A percentile compares a stretch with the other conserved stretches of the same genome.
Conservation (phyloP, 768 basidiomycete genomes). For the Tricholoma saponaceum region DNA sequence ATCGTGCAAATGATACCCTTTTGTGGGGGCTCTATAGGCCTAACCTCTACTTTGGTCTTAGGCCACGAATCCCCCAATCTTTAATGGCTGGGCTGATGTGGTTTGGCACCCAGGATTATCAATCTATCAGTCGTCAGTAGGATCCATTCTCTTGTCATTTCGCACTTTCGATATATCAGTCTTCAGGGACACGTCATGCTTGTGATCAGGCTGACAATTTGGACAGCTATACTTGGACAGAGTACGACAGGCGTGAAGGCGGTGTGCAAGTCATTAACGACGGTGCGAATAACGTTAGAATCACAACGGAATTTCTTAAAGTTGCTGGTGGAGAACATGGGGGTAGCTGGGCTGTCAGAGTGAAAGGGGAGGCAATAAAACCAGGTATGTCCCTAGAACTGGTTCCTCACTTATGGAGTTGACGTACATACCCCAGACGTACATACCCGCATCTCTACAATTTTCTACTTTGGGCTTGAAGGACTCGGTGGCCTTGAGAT, state of each 20-base stretch:
- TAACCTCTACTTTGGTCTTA: constrained; percentile 91
- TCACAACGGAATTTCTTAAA: constrained; percentile 85
- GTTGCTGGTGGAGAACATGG: constrained; percentile 78
- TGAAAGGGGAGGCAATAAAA: constrained; percentile 77
- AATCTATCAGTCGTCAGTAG: constrained; percentile 61
- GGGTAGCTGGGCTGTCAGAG: constrained; percentile 85
- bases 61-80: constrained; percentile 83
- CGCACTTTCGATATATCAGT: constrained; percentile 6
- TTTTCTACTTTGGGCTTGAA: constrained; percentile 88
- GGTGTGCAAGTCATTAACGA: constrained; percentile 85
- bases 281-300: constrained; percentile 74
- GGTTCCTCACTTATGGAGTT: not conserved
- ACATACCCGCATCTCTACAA: constrained; percentile 65
- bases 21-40: constrained; percentile 89
- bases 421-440: constrained; percentile 22
- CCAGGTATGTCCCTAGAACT: constrained; percentile 38
- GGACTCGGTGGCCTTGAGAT: constrained; percentile 81
- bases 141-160: constrained; percentile 4
- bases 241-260: constrained; percentile 82
- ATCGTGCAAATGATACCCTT: constrained; percentile 47
- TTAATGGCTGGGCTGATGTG: constrained; percentile 92
- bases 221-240: constrained; percentile 80
- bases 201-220: constrained; percentile 87
- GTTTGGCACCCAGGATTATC: constrained; percentile 87
- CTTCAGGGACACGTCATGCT: constrained; percentile 71